Evolutionary conservation across 2,329 filamentous ascomycete genomes (phyloP), one percentile per base, ranked within the genome.

Genomic region (Neocucurbitaria cava): DNA sequence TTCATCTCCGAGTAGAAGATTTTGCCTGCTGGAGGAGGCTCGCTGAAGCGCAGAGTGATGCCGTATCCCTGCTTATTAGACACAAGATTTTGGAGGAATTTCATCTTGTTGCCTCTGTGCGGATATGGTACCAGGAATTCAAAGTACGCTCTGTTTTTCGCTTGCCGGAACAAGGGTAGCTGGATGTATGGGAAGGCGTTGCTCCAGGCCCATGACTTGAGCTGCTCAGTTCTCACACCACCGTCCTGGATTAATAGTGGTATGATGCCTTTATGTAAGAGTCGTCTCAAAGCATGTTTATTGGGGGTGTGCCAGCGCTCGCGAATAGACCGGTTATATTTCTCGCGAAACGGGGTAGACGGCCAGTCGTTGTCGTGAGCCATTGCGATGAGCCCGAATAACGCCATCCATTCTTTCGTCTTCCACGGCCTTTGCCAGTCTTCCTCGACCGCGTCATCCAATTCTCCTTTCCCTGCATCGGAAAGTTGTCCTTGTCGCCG

Each of bases 51-150:
- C 31, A 1, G n/a, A 11, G 18, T 18, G 13, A 46, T 18, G 6
- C 9, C 52, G 18, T 41, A 31, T 10, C 20, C 11, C 28, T 31
- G 51, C 17, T 7, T 30, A 10, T 45, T 46, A 3, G 2, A 0
- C 3, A 13, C n/a, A 7, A 53, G 33, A 3, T 18, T 23, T 4
- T 9, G 1, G 0, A 33, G 11, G 1, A 20, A 39, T 2, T 7
- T 17, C 4, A 1, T 30, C 40, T 6, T 54, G 28, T 20, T 17
- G 31, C 31, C 31, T 15, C 5, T n/a, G 3, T 54, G 17, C 0
- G 46, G 54, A 30, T 49, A 40, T 9, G 64, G 62, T 5, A 69
- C 31, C 15, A 58, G 3, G 24, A 69, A 65, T 5, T 59, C 58
- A 26, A 66, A 60, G 28, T 41, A 59, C 0, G 59, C 62, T 1